These are phyloP conservation scores for Fraxinus latifolia DNA, from an alignment of 305 asterid genomes.

Conservation along the genomic window DNA sequence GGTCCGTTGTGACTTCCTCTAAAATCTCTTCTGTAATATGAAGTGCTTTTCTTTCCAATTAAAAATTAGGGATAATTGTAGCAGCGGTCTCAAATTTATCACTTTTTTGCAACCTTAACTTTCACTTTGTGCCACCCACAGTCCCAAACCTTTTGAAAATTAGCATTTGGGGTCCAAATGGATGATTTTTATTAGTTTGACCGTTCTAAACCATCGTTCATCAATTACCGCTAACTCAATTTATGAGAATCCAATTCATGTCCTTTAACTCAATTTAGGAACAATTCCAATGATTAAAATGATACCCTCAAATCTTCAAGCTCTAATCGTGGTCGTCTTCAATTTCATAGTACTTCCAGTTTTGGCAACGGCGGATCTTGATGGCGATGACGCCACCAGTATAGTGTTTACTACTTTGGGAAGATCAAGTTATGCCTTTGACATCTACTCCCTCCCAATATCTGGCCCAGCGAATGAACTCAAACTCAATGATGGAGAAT, in stretches of 20 bases:
- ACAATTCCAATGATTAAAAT: slow-evolving; percentile 8
- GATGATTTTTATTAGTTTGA: no score
- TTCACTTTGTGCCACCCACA: no score
- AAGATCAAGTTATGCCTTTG: slow-evolving; percentile 71
- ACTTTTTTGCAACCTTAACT: no score
- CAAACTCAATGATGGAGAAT: slow-evolving; percentile 67
- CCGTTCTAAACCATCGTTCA: no score
- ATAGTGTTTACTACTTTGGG: slow-evolving; percentile 68
- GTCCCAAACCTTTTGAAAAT: no score
- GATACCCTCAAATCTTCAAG: slow-evolving; percentile 21
- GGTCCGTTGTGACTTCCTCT: no score
- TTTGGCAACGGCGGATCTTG: slow-evolving; percentile 21
- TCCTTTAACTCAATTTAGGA: not conserved
- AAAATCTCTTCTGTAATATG: no score
- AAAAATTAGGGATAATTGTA: no score
- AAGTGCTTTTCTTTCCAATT: no score
- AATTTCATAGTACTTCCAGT: slow-evolving; percentile 13
- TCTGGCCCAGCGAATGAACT: slow-evolving; percentile 30
- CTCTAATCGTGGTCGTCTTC: slow-evolving; percentile 17
- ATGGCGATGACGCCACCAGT: slow-evolving; percentile 31
- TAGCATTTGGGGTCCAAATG: no score
- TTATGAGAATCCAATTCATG: not conserved
- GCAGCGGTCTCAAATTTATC: no score
- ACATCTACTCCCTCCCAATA: slow-evolving; percentile 52
- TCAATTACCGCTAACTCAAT: no score